Base-by-base conservation (phyloP, 495 filamentous ascomycete species). In the Penicillium tannophilum region DNA sequence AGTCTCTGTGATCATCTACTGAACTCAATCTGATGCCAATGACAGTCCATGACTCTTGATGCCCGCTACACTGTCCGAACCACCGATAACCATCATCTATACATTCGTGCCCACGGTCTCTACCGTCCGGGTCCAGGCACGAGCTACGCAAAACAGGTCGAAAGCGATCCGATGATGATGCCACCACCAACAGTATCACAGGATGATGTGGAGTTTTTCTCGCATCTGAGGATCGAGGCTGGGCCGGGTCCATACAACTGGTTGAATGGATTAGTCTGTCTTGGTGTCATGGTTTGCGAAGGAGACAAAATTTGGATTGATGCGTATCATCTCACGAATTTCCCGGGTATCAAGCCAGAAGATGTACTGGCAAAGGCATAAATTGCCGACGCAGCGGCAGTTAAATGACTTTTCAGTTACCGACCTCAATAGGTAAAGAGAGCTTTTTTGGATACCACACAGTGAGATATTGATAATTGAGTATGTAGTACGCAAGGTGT, bases 251-350 rank as follows among this genome's bases (percentile, higher is more conserved):
- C 62, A 36, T 72, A 74, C 48, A 74, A 74, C 33, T 72, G 67
- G 68, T 56, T 72, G 49, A 71, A 74, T 60, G 70, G 68, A 20
- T 42, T 71, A 49, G 65, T 74, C 0, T 74, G 69, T 50, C 48
- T 72, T 20, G 70, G 70, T 2, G 70, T 72, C 1, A 74, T 74
- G 72, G 66, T 28, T 24, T 70, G 72, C 39, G 63, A 63, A 39
- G 59, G 55, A 6, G 68, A 71, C 31, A 68, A 63, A 56, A 69
- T 74, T 55, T 58, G 71, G 48, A 71, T 72, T 26, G 71, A 74
- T 63, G 69, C 67, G 31, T 74, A 74, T 46, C 58, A 70, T 56
- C 56, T 74, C 36, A 74, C 70, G 1, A 72, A 74, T 52, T 72
- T 71, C 53, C 64, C 61, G 33, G 72, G 59, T 6, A 26, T 58